phyloP scores from a whole-genome alignment of 192 early-diverging fungal species.

The Coemansia guatemalensis region DNA sequence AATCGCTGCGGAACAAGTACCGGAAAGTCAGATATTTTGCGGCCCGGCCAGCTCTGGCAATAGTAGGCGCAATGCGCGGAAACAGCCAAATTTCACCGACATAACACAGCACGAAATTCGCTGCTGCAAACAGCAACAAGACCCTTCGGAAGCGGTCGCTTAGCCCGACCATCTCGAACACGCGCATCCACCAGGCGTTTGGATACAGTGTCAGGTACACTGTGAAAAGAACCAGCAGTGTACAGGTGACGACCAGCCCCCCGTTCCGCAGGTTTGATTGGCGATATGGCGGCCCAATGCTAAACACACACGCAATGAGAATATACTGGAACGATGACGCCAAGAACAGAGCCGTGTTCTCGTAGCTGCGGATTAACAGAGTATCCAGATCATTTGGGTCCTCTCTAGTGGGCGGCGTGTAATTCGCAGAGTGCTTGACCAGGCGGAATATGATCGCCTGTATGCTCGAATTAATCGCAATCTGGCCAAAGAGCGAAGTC shows the following conservation, averaged over 20 bases:
- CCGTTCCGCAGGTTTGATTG: constrained; percentile 80
- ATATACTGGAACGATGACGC: constrained; percentile 93
- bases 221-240: constrained; percentile 70
- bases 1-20: constrained; percentile 12
- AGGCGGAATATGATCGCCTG: constrained; percentile 74
- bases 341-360: constrained; percentile 92
- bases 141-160: constrained; percentile 58
- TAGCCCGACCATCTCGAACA: constrained; percentile 71
- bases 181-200: constrained; percentile 40
- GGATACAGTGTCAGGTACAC: constrained; percentile 59
- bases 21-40: constrained; percentile 21
- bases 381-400: constrained; percentile 60
- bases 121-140: constrained; percentile 59
- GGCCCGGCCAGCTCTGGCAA: constrained; percentile 27
- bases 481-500: constrained; percentile 87
- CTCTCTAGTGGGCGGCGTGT: constrained; percentile 55
- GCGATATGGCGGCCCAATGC: constrained; percentile 95
- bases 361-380: constrained; percentile 72
- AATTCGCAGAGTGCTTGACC: constrained; percentile 75
- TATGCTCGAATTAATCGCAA: constrained; percentile 76
- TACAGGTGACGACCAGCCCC: constrained; percentile 30
- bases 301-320: constrained; percentile 85
- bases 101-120: constrained; percentile 54
- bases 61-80: constrained; percentile 26
- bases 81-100: constrained; percentile 48